Evolutionary conservation across 2,329 filamentous ascomycete genomes (phyloP).

Genomic region (Periconia macrospinosa): DNA sequence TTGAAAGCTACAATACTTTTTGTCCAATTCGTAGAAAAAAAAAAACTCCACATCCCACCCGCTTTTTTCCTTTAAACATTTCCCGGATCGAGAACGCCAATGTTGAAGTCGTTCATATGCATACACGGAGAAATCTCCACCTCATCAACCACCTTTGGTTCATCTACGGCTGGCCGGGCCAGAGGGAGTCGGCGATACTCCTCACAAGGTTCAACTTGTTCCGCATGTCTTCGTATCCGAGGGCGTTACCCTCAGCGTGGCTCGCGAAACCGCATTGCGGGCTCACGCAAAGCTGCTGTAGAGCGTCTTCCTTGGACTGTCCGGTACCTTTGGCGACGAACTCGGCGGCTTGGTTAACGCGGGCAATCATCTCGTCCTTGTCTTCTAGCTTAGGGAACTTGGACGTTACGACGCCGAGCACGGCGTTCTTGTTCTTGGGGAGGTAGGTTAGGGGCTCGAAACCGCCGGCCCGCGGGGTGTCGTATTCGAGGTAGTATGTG

Average conservation of each 20-base stretch:
- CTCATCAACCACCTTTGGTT: neutral
- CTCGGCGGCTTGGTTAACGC: conserved; percentile 58
- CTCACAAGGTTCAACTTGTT: conserved; percentile 72
- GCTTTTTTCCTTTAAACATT: no score
- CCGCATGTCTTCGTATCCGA: conserved; percentile 71
- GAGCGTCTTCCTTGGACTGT: conserved; percentile 65
- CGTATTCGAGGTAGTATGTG: conserved; percentile 49
- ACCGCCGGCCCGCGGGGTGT: conserved; percentile 51
- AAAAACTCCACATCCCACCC: no score
- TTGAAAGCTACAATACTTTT: neutral
- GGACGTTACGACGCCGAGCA: conserved; percentile 50
- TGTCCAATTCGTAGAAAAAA: neutral
- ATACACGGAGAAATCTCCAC: neutral
- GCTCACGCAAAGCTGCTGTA: conserved; percentile 60
- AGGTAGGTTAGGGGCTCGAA: conserved; percentile 51
- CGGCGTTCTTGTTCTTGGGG: conserved; percentile 51
- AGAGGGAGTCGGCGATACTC: conserved; percentile 72
- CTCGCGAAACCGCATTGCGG: conserved; percentile 57
- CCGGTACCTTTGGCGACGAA: conserved; percentile 70
- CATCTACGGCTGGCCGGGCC: conserved; percentile 57
- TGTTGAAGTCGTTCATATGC: conserved; percentile 23
- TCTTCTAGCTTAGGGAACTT: conserved; percentile 51
- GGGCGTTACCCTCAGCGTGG: conserved; percentile 71
- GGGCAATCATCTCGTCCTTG: conserved; percentile 50
- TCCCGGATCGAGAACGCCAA: conserved; percentile 13